Evolutionary conservation across 495 filamentous ascomycete species (phyloP).

Genomic region (Penicillium desertorum): DNA sequence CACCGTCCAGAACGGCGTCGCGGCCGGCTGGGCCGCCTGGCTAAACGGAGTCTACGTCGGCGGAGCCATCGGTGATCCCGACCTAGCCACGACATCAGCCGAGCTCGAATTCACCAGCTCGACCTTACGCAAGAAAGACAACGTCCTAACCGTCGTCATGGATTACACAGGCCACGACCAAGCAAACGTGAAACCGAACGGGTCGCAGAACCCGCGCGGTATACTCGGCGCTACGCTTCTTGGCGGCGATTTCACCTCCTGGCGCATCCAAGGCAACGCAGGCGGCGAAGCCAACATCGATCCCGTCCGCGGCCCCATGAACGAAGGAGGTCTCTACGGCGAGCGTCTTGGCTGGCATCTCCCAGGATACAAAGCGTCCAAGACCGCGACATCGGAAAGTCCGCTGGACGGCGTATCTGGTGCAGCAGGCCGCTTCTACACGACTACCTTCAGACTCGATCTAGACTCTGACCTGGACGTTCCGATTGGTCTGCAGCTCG

Average conservation of each 20-base stretch:
- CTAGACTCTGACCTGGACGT: slow-evolving; percentile 44
- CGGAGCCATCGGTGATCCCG: slow-evolving; percentile 54
- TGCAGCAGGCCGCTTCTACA: slow-evolving; percentile 60
- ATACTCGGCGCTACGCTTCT: slow-evolving; percentile 56
- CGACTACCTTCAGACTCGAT: slow-evolving; percentile 54
- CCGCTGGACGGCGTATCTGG: slow-evolving; percentile 51
- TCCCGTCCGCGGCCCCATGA: slow-evolving; percentile 62
- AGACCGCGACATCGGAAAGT: slow-evolving; percentile 34
- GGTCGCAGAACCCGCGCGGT: slow-evolving; percentile 67
- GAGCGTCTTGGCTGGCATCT: slow-evolving; percentile 69
- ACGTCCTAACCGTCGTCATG: slow-evolving; percentile 64
- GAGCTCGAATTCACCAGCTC: slow-evolving; percentile 36
- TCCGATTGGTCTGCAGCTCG: slow-evolving; percentile 38
- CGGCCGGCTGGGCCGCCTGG: slow-evolving; percentile 55
- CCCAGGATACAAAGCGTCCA: slow-evolving; percentile 51
- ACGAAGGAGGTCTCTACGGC: slow-evolving; percentile 67
- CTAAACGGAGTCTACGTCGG: slow-evolving; percentile 54
- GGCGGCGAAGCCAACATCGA: slow-evolving; percentile 68
- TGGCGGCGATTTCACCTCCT: slow-evolving; percentile 52
- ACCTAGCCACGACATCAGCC: slow-evolving; percentile 27
- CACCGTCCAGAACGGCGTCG: slow-evolving; percentile 60
- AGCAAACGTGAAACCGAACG: slow-evolving; percentile 54
- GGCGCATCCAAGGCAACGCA: slow-evolving; percentile 75
- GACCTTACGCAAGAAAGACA: slow-evolving; percentile 43
- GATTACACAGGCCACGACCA: slow-evolving; percentile 73